Base-by-base conservation (phyloP, 169 alveolate genomes). In the Plasmodium yoelii region DNA sequence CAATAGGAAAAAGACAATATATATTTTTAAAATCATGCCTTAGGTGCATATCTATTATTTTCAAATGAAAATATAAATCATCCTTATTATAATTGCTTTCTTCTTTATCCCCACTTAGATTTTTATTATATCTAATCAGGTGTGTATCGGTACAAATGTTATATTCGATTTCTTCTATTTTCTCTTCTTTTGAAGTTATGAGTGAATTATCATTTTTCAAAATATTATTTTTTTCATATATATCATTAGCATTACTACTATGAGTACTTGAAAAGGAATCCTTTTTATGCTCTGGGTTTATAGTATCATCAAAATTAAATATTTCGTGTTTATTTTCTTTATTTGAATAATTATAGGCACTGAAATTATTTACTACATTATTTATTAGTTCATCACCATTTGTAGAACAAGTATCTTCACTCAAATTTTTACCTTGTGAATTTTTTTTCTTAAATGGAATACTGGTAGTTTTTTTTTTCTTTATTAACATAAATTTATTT, bases 41-140 rank as follows among this genome's bases (percentile, higher is more conserved):
- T 28, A 80, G 49, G 49, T 80, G 82, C 90, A 80, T 80, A 53
- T 80, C 90, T 56, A 80, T 80, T 5, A 80, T 26, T 67, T 80
- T 80, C 6, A 80, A 46, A 71, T 80, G 42, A 59, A 80, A 80
- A 53, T 65, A 26, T 22, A 80, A 57, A 47, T 49, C 26, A n/a
- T 61, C 84, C 12, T 69, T 59, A 18, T 61, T 18, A 46, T 12
- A 59, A 56, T 46, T 47, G 12, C 7, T 22, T 8, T 67, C 55
- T 46, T 12, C 59, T 8, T 34, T 67, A 26, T 67, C 71, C 15
- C 10, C 42, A 64, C 12, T 19, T 12, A 24, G 5, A 12, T 55
- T 53, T 46, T 46, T 8, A 26, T 67, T 46, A 22, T 69, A 13
- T 56, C 67, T 80, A 19, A 65, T 55, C 2, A 18, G 65, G 42